Evolutionary conservation across 139 green algal species (phyloP), one percentile per base, ranked within the genome.

Genomic region (Chlamydomonas sp.): DNA sequence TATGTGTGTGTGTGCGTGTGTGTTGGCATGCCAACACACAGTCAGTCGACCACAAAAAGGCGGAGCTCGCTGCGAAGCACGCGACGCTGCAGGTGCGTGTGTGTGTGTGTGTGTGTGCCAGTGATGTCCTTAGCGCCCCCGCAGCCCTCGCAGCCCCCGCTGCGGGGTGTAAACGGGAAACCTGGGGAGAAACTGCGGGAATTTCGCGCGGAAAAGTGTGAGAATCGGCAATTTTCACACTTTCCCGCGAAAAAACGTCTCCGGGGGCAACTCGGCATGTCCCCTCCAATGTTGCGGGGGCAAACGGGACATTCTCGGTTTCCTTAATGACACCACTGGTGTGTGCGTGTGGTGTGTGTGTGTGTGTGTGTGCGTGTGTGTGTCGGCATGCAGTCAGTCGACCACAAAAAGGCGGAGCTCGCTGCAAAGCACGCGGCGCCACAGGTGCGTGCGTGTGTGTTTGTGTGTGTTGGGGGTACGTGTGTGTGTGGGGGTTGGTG

Each of bases 321-420:
- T n/a, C n/a, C n/a, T n/a, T n/a, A n/a, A n/a, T n/a, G n/a, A n/a
- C n/a, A n/a, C n/a, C n/a, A n/a, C n/a, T n/a, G n/a, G n/a, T n/a
- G n/a, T n/a, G n/a, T n/a, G n/a, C n/a, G n/a, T n/a, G n/a, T n/a
- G n/a, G n/a, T n/a, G n/a, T 54, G 20, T 26, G 43, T 13, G 43
- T 54, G 16, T 26, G 43, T 13, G 13, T 26, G 43, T 54, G 43
- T 54, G 13, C 16, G 20, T 26, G 20, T 13, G 43, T 13, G 16
- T 54, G 90, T 95, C 76, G 89, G 95, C 60, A 92, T 83, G 0
- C 87, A 96, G 74, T 73, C 92, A 3, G 75, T 92, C 10, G 79
- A 78, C 36, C 73, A 81, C 50, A 81, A 81, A 34, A 72, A 80
- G 60, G 83, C 83, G 1, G 84, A 87, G 73, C 70, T 90, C 66